Conservation (phyloP, 495 filamentous ascomycete species). For the Usnea hakonensis region DNA sequence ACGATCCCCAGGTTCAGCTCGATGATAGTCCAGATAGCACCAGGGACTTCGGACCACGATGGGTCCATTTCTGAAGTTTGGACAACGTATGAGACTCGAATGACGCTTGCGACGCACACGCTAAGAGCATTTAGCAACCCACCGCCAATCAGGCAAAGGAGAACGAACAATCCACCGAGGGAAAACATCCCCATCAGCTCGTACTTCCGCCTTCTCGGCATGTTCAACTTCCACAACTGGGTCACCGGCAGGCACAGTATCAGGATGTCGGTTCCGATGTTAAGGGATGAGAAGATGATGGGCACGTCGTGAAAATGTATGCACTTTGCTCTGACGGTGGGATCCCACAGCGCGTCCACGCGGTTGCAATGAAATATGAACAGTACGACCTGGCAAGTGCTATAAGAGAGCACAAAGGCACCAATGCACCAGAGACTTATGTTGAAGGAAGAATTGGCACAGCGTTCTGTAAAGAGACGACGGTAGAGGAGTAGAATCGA, state of each 20-base stretch:
- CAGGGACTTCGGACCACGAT: not conserved
- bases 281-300: not conserved
- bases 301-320: not conserved
- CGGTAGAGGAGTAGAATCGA: slow-evolving; percentile 5
- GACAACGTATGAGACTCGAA: not conserved
- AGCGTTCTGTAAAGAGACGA: not conserved
- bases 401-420: not conserved
- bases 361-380: not conserved
- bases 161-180: slow-evolving; percentile 2
- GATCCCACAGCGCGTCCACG: not conserved
- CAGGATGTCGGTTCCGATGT: not conserved
- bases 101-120: slow-evolving; percentile 5
- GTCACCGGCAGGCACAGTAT: slow-evolving; percentile 3
- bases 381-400: not conserved
- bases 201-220: not conserved
- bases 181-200: not conserved
- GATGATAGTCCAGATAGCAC: slow-evolving; percentile 17
- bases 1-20: slow-evolving; percentile 24
- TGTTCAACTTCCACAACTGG: not conserved
- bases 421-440: slow-evolving; percentile 3
- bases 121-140: not conserved
- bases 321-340: not conserved
- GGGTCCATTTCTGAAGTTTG: not conserved
- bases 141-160: too few relatives aligned
- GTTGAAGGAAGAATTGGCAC: not conserved